A percentile compares a stretch with the other conserved stretches of the same genome.
Evolutionary conservation across 73 alveolate genomes (phyloP).

Genomic region (Paramecium octaurelia): DNA sequence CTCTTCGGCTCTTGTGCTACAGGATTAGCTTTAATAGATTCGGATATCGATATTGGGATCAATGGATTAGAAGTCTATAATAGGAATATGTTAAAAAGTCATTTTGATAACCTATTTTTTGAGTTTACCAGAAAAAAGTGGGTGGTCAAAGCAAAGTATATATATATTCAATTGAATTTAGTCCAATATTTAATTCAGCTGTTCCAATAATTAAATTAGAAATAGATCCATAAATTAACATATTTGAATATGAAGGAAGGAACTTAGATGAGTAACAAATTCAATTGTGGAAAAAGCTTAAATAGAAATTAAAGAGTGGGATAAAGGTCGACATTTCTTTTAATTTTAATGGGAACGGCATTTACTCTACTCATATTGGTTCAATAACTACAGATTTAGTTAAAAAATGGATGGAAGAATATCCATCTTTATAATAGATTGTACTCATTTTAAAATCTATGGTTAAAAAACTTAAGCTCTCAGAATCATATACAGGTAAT

Average conservation of each 20-base stretch:
- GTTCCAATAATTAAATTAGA: constrained; percentile 36
- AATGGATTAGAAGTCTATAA: constrained; percentile 47
- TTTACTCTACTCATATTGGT: neutral
- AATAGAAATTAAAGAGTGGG: neutral
- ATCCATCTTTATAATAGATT: neutral
- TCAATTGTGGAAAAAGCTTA: neutral
- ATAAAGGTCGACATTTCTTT: constrained; percentile 22
- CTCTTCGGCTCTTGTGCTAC: constrained; percentile 60
- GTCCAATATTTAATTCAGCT: neutral
- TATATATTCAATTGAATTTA: neutral
- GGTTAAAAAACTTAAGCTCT: neutral
- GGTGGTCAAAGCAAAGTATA: neutral
- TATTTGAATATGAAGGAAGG: neutral
- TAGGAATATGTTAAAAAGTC: neutral
- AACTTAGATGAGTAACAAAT: neutral
- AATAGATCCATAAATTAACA: neutral
- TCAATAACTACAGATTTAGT: constrained; percentile 20
- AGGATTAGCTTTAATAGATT: constrained; percentile 49
- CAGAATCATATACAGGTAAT: constrained; percentile 35
- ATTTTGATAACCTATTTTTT: neutral
- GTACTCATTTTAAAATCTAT: constrained; percentile 12
- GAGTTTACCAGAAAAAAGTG: neutral
- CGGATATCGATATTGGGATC: constrained; percentile 56
- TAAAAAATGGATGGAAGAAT: neutral
- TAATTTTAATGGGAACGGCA: neutral